Base-by-base conservation (phyloP, 306 rosid genomes). In the Cicer cuneatum region DNA sequence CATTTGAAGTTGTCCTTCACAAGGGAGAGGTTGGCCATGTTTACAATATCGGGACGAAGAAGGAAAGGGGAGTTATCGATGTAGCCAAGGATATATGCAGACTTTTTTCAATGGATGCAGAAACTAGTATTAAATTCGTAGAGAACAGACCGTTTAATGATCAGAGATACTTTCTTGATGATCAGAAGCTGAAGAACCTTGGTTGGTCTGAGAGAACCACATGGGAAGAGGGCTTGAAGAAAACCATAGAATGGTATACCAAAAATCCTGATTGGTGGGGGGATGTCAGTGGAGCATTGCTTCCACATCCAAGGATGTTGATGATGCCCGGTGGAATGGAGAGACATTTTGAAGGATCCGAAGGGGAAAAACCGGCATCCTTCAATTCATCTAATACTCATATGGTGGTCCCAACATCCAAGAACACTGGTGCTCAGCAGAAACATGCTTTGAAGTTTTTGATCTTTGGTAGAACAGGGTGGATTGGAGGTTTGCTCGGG, bases 271-370 rank as follows among this genome's bases (percentile, higher is more conserved):
- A 78, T 48, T 91, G 97, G 97, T 91, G 97, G 97, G 97, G 97
- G 10, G 97, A 91, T 76, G 97, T 91, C 42, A 51, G 87, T 12
- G 97, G 97, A 51, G 97, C 97, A 37, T 41, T 91, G 83, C 90
- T 91, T 78, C 97, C 97, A 80, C 97, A 91, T 87, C 97, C 97
- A 18, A 83, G 92, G 73, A 91, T 89, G 97, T 82, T 89, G 81
- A 87, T 89, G 95, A 89, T 91, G 95, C 87, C 97, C 13, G 97
- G 97, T 80, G 93, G 92, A 38, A 21, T 91, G 24, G 97, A 87
- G 81, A 82, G 87, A 73, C 88, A 72, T 61, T 57, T 59, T 41
- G 94, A 91, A 61, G 97, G 83, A 18, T 58, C 88, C 42, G 92
- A 85, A 24, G 95, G 74, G 47, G 87, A 65, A 43, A 87, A 80